Conservation (phyloP, 495 filamentous ascomycete genomes). For the Aspergillus nidulans region DNA sequence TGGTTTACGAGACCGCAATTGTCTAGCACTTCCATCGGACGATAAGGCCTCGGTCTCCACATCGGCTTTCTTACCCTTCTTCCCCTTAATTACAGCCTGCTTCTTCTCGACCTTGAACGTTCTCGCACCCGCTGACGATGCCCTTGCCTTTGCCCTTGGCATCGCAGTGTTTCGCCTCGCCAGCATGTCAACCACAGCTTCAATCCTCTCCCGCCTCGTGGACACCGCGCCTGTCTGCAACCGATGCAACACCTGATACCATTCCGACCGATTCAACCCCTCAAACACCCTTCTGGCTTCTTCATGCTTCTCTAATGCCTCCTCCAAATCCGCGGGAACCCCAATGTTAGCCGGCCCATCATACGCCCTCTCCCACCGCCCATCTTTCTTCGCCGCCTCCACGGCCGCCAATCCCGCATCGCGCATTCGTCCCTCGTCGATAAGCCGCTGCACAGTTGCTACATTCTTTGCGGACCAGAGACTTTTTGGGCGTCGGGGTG, state of each 20-base stretch:
- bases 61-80: background rate
- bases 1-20: background rate
- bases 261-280: constrained; percentile 33
- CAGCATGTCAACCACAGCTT: constrained; percentile 20
- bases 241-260: constrained; percentile 40
- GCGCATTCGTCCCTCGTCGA: constrained; percentile 42
- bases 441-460: constrained; percentile 36
- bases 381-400: constrained; percentile 50
- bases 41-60: background rate
- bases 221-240: constrained; percentile 33
- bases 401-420: constrained; percentile 43
- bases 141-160: background rate
- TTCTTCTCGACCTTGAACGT: background rate
- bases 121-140: background rate
- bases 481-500: constrained; percentile 49
- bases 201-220: constrained; percentile 19
- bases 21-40: background rate
- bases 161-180: constrained; percentile 12
- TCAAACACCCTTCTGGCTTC: constrained; percentile 36
- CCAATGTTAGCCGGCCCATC: constrained; percentile 37
- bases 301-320: constrained; percentile 23
- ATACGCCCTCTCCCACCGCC: constrained; percentile 54
- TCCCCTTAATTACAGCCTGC: background rate
- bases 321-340: constrained; percentile 42
- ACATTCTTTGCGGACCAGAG: constrained; percentile 53